Evolutionary conservation across 306 rosid species (phyloP).

Genomic region (Dalbergia oliveri): DNA sequence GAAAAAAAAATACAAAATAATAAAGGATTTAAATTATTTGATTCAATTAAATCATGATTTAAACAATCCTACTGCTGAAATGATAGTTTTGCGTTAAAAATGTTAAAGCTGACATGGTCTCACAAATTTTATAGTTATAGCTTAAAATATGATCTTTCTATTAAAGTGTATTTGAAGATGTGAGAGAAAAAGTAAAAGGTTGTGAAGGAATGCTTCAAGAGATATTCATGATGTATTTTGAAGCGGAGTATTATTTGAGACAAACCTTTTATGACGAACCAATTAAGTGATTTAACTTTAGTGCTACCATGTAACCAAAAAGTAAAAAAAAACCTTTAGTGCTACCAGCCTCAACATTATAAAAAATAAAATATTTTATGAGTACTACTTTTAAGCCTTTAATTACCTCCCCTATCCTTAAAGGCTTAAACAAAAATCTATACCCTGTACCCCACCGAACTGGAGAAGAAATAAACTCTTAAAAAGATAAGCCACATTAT

Average conservation of each 20-base stretch:
- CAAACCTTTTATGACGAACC: no score
- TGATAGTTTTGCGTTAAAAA: background rate
- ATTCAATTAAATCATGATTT: background rate
- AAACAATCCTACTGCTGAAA: background rate
- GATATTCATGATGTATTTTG: background rate
- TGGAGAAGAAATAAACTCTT: background rate
- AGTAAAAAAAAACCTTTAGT: no score
- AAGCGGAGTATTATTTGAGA: no score
- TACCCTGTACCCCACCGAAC: background rate
- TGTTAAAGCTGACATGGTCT: background rate
- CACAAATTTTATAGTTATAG: background rate
- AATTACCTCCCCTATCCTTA: background rate
- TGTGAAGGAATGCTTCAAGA: background rate
- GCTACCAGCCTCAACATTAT: no score
- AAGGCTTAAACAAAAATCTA: background rate
- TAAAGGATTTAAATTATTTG: background rate
- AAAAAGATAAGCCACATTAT: background rate
- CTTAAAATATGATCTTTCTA: constrained; percentile 11
- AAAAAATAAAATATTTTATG: no score
- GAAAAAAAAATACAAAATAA: no score
- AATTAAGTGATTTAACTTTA: no score
- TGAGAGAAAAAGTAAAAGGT: background rate
- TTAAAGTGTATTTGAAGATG: background rate
- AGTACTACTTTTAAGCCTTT: background rate
- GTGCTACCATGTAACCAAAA: no score